A percentile compares a stretch with the other conserved stretches of the same genome.
phyloP scores from a whole-genome alignment of 129 eudicot genomes.

The sunflower (Helianthus annuus) region DNA sequence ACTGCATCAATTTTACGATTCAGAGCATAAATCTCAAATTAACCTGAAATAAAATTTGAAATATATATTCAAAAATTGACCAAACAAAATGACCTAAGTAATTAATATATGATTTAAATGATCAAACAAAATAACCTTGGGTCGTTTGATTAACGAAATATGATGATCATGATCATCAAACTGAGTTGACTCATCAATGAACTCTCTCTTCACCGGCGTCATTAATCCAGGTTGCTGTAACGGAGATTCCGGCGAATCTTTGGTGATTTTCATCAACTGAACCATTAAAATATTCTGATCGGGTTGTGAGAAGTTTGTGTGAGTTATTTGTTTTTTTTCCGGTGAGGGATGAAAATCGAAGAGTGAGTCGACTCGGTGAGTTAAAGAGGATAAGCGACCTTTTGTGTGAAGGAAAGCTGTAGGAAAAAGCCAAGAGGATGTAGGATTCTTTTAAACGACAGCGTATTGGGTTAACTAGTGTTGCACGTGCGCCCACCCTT shows the following conservation, averaged over 20 bases:
- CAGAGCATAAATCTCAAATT: neutral
- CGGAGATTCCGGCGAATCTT: slow-evolving; percentile 36
- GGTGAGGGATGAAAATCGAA: slow-evolving; percentile 15
- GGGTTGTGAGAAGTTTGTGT: neutral
- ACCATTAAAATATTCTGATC: slow-evolving; percentile 42
- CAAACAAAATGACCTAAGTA: no score
- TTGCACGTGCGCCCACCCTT: slow-evolving; percentile 43
- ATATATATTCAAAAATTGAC: no score
- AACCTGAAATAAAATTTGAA: neutral
- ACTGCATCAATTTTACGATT: neutral
- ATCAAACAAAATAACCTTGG: slow-evolving; percentile 34
- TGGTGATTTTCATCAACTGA: slow-evolving; percentile 55
- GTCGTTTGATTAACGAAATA: slow-evolving; percentile 51
- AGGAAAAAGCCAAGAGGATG: slow-evolving; percentile 23
- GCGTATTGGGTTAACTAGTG: slow-evolving; percentile 9
- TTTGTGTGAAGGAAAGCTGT: slow-evolving; percentile 29
- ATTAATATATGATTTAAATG: neutral
- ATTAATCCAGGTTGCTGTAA: slow-evolving; percentile 38
- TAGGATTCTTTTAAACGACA: slow-evolving; percentile 31
- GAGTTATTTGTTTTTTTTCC: neutral
- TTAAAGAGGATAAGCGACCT: slow-evolving; percentile 3
- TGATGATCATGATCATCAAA: slow-evolving; percentile 38
- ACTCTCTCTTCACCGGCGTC: slow-evolving; percentile 62
- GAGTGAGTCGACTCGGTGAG: slow-evolving; percentile 34
- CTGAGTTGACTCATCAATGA: slow-evolving; percentile 19